Evolutionary conservation across 1,139 yeast species (phyloP).

Genomic region (Arxiozyma slooffiae): DNA sequence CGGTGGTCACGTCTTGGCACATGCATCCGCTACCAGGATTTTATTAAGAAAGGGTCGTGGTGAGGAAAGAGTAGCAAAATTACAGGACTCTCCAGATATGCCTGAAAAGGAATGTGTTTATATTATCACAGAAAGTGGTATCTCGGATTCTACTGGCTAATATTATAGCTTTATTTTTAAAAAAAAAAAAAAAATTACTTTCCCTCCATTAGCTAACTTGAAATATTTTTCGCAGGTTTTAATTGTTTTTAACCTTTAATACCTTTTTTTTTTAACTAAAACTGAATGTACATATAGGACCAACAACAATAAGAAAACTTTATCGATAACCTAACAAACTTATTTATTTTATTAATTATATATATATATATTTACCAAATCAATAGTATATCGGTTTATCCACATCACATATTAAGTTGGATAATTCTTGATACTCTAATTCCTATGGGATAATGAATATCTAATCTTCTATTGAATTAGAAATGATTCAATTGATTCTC

Average conservation of each 20-base stretch:
- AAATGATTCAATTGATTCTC: constrained; percentile 18
- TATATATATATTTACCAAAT: constrained; percentile 21
- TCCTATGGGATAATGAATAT: constrained; percentile 18
- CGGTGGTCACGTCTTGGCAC: constrained; percentile 57
- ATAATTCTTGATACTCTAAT: constrained; percentile 20
- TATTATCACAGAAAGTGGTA: constrained; percentile 45
- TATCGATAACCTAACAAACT: not conserved
- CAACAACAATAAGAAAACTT: too few relatives aligned
- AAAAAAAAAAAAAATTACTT: too few relatives aligned
- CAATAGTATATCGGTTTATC: constrained; percentile 21
- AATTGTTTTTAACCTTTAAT: too few relatives aligned
- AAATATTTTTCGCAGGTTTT: too few relatives aligned
- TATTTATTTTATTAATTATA: not conserved
- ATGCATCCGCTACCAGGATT: constrained; percentile 57
- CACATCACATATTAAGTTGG: constrained; percentile 6
- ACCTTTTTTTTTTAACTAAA: too few relatives aligned
- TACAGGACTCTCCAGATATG: constrained; percentile 57
- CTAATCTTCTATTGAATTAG: constrained; percentile 13
- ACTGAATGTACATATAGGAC: too few relatives aligned
- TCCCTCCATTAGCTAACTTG: too few relatives aligned
- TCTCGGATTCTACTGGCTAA: constrained; percentile 37
- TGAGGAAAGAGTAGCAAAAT: constrained; percentile 54
- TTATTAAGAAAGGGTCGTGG: constrained; percentile 49
- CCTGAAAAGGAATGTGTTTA: constrained; percentile 50
- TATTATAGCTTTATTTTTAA: not conserved